Percentiles rank a stretch among this genome's conserved stretches.
phyloP scores from a whole-genome alignment of 352 stramenopile species.

The Pythium sp. region DNA sequence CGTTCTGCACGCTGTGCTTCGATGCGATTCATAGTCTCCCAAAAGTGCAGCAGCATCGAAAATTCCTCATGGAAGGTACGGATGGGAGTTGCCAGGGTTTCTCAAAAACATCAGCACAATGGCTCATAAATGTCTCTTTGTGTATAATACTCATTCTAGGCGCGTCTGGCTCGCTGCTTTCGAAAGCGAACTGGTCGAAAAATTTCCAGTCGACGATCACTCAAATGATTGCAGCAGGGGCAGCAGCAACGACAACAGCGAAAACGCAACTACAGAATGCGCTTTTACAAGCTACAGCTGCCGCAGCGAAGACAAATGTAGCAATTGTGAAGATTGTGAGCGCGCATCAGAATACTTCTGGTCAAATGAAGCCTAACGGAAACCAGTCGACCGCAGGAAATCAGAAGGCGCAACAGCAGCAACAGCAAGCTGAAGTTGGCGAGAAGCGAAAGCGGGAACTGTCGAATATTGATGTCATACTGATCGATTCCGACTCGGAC shows the following conservation, averaged over 20 bases:
- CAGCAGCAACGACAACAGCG: not conserved
- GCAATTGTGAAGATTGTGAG: not conserved
- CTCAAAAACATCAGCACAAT: no score
- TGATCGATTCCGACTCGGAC: constrained; percentile 54
- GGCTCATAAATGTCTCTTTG: not conserved
- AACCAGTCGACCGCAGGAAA: not conserved
- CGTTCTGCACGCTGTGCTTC: constrained; percentile 63
- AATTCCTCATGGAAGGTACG: constrained; percentile 42
- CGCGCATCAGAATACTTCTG: not conserved
- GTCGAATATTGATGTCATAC: constrained; percentile 50
- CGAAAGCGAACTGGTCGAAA: constrained; percentile 39
- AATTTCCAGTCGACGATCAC: constrained; percentile 41
- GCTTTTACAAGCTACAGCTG: not conserved
- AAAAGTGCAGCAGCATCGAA: constrained; percentile 31
- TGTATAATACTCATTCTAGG: constrained; percentile 21
- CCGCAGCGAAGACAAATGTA: not conserved
- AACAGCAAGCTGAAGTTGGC: not conserved
- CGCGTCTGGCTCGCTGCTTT: constrained; percentile 35
- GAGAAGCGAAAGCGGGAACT: constrained; percentile 46
- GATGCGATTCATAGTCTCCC: constrained; percentile 42
- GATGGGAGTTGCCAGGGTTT: not conserved
- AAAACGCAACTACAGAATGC: not conserved
- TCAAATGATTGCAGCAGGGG: constrained; percentile 25
- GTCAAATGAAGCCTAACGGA: not conserved
- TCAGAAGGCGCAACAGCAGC: not conserved